Conservation (phyloP, 345 rosid species). For the Lumnitzera racemosa region DNA sequence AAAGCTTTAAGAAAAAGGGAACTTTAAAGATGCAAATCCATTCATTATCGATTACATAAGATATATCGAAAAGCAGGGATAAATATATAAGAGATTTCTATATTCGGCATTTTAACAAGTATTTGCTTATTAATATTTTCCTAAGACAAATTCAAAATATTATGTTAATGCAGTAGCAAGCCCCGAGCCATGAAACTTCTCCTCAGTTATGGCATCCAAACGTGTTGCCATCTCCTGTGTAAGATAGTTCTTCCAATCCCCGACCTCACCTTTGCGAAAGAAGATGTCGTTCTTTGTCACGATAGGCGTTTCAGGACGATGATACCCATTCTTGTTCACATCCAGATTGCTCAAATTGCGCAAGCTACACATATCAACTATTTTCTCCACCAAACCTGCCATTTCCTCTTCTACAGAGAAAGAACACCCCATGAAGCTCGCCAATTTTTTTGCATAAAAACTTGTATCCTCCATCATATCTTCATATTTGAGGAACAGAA, state of each 20-base stretch:
- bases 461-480: constrained; percentile 3
- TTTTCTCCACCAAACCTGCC: background rate
- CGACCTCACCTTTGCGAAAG: constrained; percentile 7
- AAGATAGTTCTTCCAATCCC: constrained; percentile 8
- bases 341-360: constrained; percentile 6
- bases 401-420: background rate
- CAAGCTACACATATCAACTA: too few relatives aligned
- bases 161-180: background rate
- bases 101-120: too few relatives aligned
- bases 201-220: background rate
- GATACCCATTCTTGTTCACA: constrained; percentile 4
- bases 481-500: constrained; percentile 4
- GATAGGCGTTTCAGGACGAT: background rate
- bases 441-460: constrained; percentile 1
- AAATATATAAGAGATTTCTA: too few relatives aligned
- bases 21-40: too few relatives aligned
- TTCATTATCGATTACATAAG: too few relatives aligned
- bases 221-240: background rate
- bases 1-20: too few relatives aligned
- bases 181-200: background rate
- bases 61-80: too few relatives aligned
- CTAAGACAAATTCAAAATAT: too few relatives aligned
- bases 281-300: constrained; percentile 1
- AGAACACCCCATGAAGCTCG: constrained; percentile 4
- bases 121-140: too few relatives aligned